Evolutionary conservation across 2,329 filamentous ascomycete genomes (phyloP).

Genomic region (Orbilia ellipsospora): DNA sequence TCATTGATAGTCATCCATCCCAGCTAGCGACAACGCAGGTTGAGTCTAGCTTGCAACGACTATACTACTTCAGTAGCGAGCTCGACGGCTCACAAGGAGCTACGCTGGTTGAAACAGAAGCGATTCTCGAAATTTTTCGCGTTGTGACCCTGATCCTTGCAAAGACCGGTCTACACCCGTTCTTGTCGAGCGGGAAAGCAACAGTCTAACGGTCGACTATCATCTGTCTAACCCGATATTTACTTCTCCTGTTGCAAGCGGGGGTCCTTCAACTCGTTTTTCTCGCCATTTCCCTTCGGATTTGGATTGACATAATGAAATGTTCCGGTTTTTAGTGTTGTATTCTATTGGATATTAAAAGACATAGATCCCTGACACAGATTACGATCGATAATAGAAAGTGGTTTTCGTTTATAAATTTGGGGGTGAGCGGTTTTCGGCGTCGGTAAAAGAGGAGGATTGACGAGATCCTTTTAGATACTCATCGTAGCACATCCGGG

Average conservation of each 20-base stretch:
- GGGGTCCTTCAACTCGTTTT: neutral
- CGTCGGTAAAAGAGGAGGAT: neutral
- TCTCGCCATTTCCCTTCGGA: conserved; percentile 19
- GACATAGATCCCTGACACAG: neutral
- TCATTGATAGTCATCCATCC: too few species aligned
- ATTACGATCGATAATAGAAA: neutral
- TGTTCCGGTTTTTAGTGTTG: conserved; percentile 7
- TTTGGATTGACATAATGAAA: neutral
- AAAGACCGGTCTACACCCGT: conserved; percentile 3
- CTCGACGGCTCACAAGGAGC: too few species aligned
- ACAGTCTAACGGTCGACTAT: neutral
- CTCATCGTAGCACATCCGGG: neutral
- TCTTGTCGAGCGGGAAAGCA: neutral
- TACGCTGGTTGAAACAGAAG: neutral
- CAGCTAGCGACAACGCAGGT: too few species aligned
- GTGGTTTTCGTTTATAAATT: neutral
- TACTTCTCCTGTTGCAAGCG: conserved; percentile 2
- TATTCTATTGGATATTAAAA: conserved; percentile 6
- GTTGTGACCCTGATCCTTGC: neutral
- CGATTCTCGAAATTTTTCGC: conserved; percentile 1
- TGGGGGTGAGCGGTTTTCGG: neutral
- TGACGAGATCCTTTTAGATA: neutral
- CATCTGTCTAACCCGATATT: too few species aligned
- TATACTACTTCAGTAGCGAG: too few species aligned
- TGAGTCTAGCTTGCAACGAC: too few species aligned